Base-by-base conservation (phyloP, 768 basidiomycete genomes). In the Lactarius psammicola region DNA sequence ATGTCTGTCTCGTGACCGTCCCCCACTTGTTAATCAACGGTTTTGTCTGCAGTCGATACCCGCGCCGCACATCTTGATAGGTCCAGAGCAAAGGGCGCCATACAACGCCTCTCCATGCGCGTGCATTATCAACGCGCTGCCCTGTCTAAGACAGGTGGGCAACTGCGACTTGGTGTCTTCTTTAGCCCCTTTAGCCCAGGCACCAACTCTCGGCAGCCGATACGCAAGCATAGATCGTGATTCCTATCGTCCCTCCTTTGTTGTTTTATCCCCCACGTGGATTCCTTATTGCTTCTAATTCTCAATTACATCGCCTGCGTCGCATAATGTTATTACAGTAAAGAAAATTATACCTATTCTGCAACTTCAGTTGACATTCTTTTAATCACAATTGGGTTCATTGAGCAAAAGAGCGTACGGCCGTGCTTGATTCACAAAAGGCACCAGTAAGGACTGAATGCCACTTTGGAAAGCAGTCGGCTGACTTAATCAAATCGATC, bases 21-120 rank as follows among this genome's bases (percentile, higher is more conserved):
- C 2, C 26, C 40, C 3, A 28, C 51, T 57, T n/a, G 3, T 38
- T 34, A 26, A 33, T 60, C 55, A 23, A 18, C 38, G 42, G 17
- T 44, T 17, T 15, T 28, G 36, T 42, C 40, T 51, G 15, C 65
- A 90, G 89, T 84, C 55, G 90, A 92, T 72, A 86, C 85, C 3
- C 87, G 89, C 55, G 89, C 88, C 31, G 85, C 87, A 2, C 84
- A 89, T 74, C 79, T 93, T 38, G 90, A 92, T 67, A 85, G 91
- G 56, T 90, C 90, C 2, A 81, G 87, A 63, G 82, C 85, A 4
- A 93, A 92, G 70, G 87, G 85, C 3, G 81, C 82, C 0, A 74
- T 92, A 57, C 88, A 92, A 71, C 83, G 82, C 53, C 74, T 90
- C 17, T 78, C 83, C 10, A 81, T 88, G 78, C 83, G 86, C 28